Evolutionary conservation across 192 early-diverging fungal genomes (phyloP).

Genomic region (Entomortierella parvispora): DNA sequence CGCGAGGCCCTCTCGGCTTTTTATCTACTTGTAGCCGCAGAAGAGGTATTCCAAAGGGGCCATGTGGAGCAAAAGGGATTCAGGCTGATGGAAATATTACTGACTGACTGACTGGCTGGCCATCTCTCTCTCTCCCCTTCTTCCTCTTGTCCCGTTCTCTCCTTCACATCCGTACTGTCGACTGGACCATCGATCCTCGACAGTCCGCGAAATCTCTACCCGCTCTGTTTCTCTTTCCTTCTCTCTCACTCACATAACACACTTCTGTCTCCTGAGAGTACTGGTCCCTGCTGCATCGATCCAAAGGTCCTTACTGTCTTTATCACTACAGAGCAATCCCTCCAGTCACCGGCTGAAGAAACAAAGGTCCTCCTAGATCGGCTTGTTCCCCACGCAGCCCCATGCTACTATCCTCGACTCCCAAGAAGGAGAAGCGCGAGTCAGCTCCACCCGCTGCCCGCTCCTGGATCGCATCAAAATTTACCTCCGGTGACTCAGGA

Average conservation of each 20-base stretch:
- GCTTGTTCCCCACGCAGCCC: slow-evolving; percentile 2
- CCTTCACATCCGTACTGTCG: not conserved
- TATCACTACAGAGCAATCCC: not conserved
- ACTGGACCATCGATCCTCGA: not conserved
- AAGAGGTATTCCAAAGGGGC: no score
- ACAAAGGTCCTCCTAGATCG: no score
- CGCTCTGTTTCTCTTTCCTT: not conserved
- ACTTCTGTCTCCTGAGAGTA: no score
- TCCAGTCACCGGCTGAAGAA: no score
- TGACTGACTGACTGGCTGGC: not conserved
- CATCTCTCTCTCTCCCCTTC: not conserved
- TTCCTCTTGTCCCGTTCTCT: not conserved
- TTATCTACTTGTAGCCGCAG: not conserved
- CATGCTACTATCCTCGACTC: slow-evolving; percentile 16
- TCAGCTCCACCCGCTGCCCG: slow-evolving; percentile 27
- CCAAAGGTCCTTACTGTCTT: no score
- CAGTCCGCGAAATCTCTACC: no score
- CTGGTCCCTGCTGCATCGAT: no score
- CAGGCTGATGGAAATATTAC: no score
- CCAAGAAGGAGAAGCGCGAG: not conserved
- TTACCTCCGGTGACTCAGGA: slow-evolving; percentile 7
- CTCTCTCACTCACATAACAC: slow-evolving; percentile 5
- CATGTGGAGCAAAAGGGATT: no score
- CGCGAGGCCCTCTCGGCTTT: no score
- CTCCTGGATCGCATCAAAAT: not conserved